phyloP scores from a whole-genome alignment of 2,329 filamentous ascomycete genomes.

The Sclerotinia subarctica region DNA sequence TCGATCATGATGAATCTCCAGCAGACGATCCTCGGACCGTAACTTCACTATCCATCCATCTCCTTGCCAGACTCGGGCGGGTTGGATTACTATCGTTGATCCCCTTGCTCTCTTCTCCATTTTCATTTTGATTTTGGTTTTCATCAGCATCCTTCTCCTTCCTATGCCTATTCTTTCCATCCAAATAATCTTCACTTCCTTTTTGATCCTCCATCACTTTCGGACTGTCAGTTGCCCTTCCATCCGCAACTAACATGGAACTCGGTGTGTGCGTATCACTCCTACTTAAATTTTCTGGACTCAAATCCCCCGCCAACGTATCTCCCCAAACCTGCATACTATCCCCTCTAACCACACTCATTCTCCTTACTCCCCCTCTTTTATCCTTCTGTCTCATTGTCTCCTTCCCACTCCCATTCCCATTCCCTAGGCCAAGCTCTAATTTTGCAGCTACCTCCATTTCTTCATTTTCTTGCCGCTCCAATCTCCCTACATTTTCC shows the following conservation, averaged over 20 bases:
- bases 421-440: neutral
- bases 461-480: conserved; percentile 29
- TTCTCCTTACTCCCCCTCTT: neutral
- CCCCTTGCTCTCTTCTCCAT: conserved; percentile 24
- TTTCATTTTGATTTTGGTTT: conserved; percentile 21
- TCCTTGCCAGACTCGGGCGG: conserved; percentile 12
- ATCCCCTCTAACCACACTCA: neutral
- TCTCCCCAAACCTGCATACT: conserved; percentile 2
- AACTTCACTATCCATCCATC: conserved; percentile 17
- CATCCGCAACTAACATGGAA: neutral
- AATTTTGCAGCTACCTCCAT: conserved; percentile 4
- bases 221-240: neutral
- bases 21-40: conserved; percentile 9
- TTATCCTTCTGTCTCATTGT: too few species aligned
- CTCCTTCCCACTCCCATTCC: neutral
- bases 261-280: neutral
- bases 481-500: conserved; percentile 52
- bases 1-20: neutral
- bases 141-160: conserved; percentile 14
- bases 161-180: neutral
- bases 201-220: neutral
- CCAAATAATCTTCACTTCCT: neutral
- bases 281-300: neutral
- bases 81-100: conserved; percentile 14
- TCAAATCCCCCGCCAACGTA: neutral